These are phyloP conservation scores for Pulveroboletus sp. DNA, from an alignment of 768 basidiomycete genomes.

Conservation along the genomic window DNA sequence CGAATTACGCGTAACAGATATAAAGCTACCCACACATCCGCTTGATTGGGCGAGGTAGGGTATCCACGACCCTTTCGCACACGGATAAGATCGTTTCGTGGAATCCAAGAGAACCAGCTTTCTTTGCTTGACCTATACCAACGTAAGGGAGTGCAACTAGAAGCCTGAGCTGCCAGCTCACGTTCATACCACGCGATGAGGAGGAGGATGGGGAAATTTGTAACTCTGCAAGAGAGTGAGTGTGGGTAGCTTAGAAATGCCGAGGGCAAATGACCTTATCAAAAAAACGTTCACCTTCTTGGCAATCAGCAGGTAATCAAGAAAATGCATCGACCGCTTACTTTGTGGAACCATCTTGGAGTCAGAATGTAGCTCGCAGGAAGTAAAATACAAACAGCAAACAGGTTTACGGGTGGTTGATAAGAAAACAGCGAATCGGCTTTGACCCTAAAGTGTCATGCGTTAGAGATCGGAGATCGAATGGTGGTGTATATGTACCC, in stretches of 20 bases:
- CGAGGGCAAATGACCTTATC: constrained; percentile 53
- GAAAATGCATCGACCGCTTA: constrained; percentile 26
- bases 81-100: constrained; percentile 68
- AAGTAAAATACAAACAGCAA: constrained; percentile 83
- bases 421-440: constrained; percentile 92
- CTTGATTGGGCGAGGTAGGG: constrained; percentile 71
- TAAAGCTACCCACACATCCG: constrained; percentile 55
- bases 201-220: constrained; percentile 82
- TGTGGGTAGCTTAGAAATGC: neutral
- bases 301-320: constrained; percentile 14
- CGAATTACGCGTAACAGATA: neutral
- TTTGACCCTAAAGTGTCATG: constrained; percentile 56
- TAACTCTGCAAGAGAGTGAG: constrained; percentile 43
- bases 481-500: constrained; percentile 47
- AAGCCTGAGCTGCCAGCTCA: constrained; percentile 8
- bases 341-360: constrained; percentile 98
- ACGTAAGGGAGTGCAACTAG: neutral
- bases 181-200: constrained; percentile 83
- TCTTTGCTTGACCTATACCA: constrained; percentile 54
- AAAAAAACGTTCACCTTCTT: constrained; percentile 79
- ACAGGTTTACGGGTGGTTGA: constrained; percentile 86
- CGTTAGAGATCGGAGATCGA: constrained; percentile 8
- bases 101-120: constrained; percentile 57
- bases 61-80: constrained; percentile 68
- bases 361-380: constrained; percentile 82